These are phyloP conservation scores for Yamadazyma insecticola DNA, from an alignment of 805 yeast genomes.

Conservation along the genomic window DNA sequence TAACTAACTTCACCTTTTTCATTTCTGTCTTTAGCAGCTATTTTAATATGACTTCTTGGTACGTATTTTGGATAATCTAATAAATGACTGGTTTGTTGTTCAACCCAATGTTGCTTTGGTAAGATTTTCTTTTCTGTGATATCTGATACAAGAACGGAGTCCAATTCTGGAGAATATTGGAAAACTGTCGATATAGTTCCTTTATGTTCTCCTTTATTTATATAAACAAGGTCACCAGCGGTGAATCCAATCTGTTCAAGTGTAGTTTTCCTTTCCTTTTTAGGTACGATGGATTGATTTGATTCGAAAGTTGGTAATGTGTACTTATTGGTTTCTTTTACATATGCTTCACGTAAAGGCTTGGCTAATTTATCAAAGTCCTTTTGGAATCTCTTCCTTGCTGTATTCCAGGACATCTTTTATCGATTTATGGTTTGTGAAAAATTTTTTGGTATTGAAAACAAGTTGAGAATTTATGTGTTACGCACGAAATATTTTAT, in stretches of 20 bases:
- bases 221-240: slow-evolving; percentile 74
- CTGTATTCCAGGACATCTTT: slow-evolving; percentile 27
- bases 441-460: slow-evolving; percentile 11
- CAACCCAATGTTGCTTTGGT: slow-evolving; percentile 71
- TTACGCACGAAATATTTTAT: no score
- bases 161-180: slow-evolving; percentile 54
- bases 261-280: slow-evolving; percentile 33
- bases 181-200: slow-evolving; percentile 73
- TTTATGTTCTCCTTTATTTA: slow-evolving; percentile 62
- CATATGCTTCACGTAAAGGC: slow-evolving; percentile 23
- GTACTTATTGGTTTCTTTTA: slow-evolving; percentile 17
- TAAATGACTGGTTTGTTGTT: slow-evolving; percentile 67
- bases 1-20: slow-evolving; percentile 60
- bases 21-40: slow-evolving; percentile 73
- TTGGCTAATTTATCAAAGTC: slow-evolving; percentile 30
- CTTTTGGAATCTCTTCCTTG: slow-evolving; percentile 31
- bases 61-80: slow-evolving; percentile 64
- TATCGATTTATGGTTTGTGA: slow-evolving; percentile 2
- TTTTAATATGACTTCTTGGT: slow-evolving; percentile 55
- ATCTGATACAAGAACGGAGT: slow-evolving; percentile 63
- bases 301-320: slow-evolving; percentile 34
- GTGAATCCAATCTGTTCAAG: slow-evolving; percentile 57
- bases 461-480: no score
- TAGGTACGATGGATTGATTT: slow-evolving; percentile 16
- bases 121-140: slow-evolving; percentile 62